Evolutionary conservation across 352 stramenopile genomes (phyloP).

Genomic region (Phytophthora sansomeana): DNA sequence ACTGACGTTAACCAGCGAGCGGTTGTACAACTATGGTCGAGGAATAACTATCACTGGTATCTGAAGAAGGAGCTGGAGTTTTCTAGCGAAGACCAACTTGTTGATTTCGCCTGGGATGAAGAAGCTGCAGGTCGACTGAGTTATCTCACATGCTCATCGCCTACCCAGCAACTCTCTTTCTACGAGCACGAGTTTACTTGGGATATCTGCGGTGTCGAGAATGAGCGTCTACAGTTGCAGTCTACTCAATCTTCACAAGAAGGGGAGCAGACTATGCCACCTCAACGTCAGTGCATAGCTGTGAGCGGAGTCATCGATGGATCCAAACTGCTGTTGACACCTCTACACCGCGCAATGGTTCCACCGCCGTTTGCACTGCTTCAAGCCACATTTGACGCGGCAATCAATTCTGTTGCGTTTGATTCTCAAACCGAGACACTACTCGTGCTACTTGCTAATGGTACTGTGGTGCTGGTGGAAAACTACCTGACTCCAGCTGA

Average conservation of each 20-base stretch:
- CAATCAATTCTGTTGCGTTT: constrained; percentile 69
- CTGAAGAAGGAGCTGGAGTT: constrained; percentile 73
- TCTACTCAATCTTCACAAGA: background rate
- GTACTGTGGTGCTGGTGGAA: constrained; percentile 53
- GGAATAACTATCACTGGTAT: constrained; percentile 89
- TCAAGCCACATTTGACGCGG: constrained; percentile 42
- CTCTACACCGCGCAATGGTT: constrained; percentile 68
- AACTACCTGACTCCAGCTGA: constrained; percentile 46
- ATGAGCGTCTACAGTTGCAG: constrained; percentile 10
- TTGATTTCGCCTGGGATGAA: constrained; percentile 65
- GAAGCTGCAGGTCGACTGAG: constrained; percentile 54
- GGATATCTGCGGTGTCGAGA: constrained; percentile 45
- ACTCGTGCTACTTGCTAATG: constrained; percentile 49
- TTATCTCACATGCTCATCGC: constrained; percentile 34
- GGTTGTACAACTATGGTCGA: constrained; percentile 74
- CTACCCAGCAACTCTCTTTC: constrained; percentile 25
- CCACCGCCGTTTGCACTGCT: constrained; percentile 71
- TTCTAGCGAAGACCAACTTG: constrained; percentile 24
- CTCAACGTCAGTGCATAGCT: constrained; percentile 39
- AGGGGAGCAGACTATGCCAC: background rate
- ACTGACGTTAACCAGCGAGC: constrained; percentile 3
- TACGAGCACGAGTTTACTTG: constrained; percentile 65
- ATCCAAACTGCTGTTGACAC: constrained; percentile 67
- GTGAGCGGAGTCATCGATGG: constrained; percentile 71
- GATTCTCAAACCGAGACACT: constrained; percentile 51